phyloP scores from a whole-genome alignment of 192 early-diverging fungal species.

The Rhizophagus clarus region DNA sequence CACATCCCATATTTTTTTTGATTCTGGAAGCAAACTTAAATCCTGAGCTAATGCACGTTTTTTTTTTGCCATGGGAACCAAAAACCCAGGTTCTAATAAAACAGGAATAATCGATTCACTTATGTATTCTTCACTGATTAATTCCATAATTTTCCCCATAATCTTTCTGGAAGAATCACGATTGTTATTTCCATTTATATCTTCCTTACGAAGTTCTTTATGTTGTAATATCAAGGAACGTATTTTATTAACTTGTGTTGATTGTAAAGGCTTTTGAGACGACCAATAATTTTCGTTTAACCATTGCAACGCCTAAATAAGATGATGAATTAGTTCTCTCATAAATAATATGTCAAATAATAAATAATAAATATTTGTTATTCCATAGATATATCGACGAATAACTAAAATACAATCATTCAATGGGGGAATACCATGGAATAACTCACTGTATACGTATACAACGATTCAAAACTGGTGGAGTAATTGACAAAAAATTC shows the following conservation, averaged over 20 bases:
- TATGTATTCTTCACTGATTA: slow-evolving; percentile 47
- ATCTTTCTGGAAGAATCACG: slow-evolving; percentile 2
- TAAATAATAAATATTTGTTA: too few species aligned
- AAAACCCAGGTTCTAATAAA: slow-evolving; percentile 54
- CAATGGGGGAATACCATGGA: too few species aligned
- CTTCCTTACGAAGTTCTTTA: slow-evolving; percentile 19
- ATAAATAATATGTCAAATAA: slow-evolving; percentile 6
- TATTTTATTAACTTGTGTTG: slow-evolving; percentile 37
- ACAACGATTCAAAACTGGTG: too few species aligned
- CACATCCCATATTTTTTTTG: slow-evolving; percentile 46
- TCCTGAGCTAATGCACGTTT: slow-evolving; percentile 40
- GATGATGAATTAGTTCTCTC: background rate
- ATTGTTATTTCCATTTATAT: slow-evolving; percentile 27
- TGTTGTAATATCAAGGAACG: slow-evolving; percentile 12
- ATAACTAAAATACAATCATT: too few species aligned
- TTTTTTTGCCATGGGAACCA: slow-evolving; percentile 59
- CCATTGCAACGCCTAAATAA: slow-evolving; percentile 58
- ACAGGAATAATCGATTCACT: slow-evolving; percentile 51
- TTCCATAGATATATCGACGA: too few species aligned
- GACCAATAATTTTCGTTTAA: slow-evolving; percentile 57
- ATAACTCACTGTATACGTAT: too few species aligned
- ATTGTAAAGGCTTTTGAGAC: slow-evolving; percentile 36
- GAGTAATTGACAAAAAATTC: too few species aligned
- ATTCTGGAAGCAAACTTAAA: slow-evolving; percentile 41
- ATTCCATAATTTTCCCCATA: slow-evolving; percentile 43